phyloP scores from a whole-genome alignment of 352 stramenopile species.

The Phytophthora fragariaefolia region DNA sequence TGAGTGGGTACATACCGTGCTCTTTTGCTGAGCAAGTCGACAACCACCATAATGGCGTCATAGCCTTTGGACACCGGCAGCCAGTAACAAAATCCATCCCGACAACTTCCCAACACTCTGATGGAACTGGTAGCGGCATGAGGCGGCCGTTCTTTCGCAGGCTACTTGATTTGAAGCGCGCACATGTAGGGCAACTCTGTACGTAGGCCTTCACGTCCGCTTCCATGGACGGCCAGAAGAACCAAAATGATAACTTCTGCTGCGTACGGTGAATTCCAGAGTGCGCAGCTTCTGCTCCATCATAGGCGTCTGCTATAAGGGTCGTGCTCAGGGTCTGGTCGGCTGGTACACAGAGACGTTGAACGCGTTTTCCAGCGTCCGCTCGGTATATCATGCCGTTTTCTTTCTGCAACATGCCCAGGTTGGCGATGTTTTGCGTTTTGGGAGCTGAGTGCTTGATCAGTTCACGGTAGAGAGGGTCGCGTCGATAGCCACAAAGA shows the following conservation, averaged over 20 bases:
- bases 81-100: slow-evolving; percentile 10
- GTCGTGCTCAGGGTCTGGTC: neutral
- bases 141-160: neutral
- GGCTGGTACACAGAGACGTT: neutral
- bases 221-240: neutral
- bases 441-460: neutral
- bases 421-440: neutral
- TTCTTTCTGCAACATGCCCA: neutral
- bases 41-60: slow-evolving; percentile 3
- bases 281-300: neutral
- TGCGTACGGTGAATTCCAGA: slow-evolving; percentile 5
- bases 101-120: slow-evolving; percentile 5
- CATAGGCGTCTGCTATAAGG: neutral
- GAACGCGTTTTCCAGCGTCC: neutral
- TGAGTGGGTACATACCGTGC: too few relatives aligned
- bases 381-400: neutral
- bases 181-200: too few relatives aligned
- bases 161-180: slow-evolving; percentile 6
- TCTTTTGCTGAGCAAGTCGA: too few relatives aligned
- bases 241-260: slow-evolving; percentile 1
- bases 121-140: slow-evolving; percentile 5
- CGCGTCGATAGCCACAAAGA: neutral
- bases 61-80: slow-evolving; percentile 1
- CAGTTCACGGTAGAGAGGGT: neutral
- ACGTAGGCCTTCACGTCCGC: slow-evolving; percentile 2